Evolutionary conservation across 2,329 filamentous ascomycete species (phyloP).

Genomic region (Madurella mycetomatis): DNA sequence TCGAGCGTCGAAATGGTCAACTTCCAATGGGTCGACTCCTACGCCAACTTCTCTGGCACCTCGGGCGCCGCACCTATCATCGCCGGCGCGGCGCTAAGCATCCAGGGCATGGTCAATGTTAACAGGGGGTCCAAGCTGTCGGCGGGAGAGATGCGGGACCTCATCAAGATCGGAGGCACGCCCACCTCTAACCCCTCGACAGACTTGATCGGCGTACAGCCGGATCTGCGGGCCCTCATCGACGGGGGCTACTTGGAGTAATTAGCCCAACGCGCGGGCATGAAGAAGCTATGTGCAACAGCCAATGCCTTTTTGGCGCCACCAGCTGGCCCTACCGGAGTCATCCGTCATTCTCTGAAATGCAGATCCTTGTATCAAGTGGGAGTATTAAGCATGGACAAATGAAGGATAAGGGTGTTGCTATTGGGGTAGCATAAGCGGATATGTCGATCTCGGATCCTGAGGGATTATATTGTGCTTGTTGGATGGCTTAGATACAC

Average conservation of each 20-base stretch:
- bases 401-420: too few species aligned
- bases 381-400: too few species aligned
- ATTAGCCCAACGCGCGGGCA: too few species aligned
- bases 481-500: too few species aligned
- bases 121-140: slow-evolving; percentile 8
- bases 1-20: background rate
- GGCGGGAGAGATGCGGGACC: slow-evolving; percentile 1
- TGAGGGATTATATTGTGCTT: too few species aligned
- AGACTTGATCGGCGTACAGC: slow-evolving; percentile 12
- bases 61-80: slow-evolving; percentile 14
- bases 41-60: slow-evolving; percentile 7
- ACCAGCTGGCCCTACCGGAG: too few species aligned
- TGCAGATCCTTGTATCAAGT: too few species aligned
- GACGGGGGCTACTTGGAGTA: background rate
- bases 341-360: too few species aligned
- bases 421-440: too few species aligned
- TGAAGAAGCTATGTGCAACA: too few species aligned
- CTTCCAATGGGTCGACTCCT: background rate
- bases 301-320: too few species aligned
- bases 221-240: slow-evolving; percentile 11
- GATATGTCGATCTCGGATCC: too few species aligned
- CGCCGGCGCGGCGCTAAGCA: slow-evolving; percentile 6
- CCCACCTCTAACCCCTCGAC: background rate
- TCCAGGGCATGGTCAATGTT: slow-evolving; percentile 12
- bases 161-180: slow-evolving; percentile 9